Evolutionary conservation across 306 rosid genomes (phyloP), one percentile per base, ranked within the genome.

Genomic region (Datisca glomerata): DNA sequence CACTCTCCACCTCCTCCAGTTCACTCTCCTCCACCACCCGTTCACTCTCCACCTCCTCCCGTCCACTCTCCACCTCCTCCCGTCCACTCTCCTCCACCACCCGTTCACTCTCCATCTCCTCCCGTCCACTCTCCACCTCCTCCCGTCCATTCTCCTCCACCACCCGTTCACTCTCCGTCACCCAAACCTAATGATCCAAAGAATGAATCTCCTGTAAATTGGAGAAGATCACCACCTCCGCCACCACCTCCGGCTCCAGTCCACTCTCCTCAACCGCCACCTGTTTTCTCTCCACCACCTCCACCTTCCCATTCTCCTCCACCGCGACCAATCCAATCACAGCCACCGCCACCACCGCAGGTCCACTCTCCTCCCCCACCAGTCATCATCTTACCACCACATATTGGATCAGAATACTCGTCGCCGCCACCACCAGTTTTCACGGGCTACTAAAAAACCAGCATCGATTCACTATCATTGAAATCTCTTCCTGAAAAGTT

Each of bases 341-440:
- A 23, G 0, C 17, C 53, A 12, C 53, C 53, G 6, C 53, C 40
- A 2, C 51, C 51, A 3, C 51, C 51, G 1, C 51, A 10, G 2
- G 37, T 45, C 8, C 5, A 8, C 23, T 16, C 51, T 8, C 38
- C 54, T 0, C 63, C 54, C 1, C 40, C 25, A 24, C 39, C 42
- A 3, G 45, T 12, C 11, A 9, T 59, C 16, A 7, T 41, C 10
- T 57, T 59, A 7, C 65, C 65, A 13, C 57, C 65, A 6, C 2
- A 18, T 6, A 2, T 50, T 0, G 57, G 65, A 33, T 49, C 21
- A 33, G 21, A 49, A 6, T 59, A 59, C 51, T 12, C 24, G 18
- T 59, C 65, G 16, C 65, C 65, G 0, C 65, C 65, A 14, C 65
- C 65, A 34, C 65, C 65, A 24, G 7, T 23, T 6, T 42, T 33